These are phyloP conservation scores for Serendipita vermifera DNA, from an alignment of 768 basidiomycete genomes.

Conservation along the genomic window DNA sequence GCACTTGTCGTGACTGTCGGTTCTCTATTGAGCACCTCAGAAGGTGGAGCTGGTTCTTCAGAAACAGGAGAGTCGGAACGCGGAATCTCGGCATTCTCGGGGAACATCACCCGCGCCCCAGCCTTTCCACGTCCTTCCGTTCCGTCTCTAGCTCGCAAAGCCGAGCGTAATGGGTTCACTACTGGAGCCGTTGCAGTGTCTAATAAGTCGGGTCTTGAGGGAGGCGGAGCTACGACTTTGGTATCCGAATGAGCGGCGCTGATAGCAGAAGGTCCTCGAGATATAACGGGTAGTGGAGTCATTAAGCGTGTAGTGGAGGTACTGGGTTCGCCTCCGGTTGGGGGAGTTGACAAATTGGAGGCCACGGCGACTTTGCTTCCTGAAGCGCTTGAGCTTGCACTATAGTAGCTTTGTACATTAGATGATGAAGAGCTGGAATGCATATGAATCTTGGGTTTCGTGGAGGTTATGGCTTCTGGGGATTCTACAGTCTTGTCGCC, in stretches of 20 bases:
- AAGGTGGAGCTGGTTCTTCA: constrained; percentile 39
- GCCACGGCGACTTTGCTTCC: background rate
- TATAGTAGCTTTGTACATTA: background rate
- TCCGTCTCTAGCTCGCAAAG: background rate
- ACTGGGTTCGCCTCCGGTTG: too few species aligned
- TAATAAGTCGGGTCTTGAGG: background rate
- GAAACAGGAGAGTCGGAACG: constrained; percentile 15
- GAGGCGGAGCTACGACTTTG: background rate
- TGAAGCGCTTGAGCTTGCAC: background rate
- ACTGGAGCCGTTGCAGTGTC: constrained; percentile 5
- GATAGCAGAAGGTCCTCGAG: too few species aligned
- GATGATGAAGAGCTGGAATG: background rate
- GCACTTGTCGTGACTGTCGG: constrained; percentile 52
- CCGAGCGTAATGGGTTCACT: background rate
- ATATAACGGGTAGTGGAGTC: too few species aligned
- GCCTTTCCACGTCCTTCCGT: constrained; percentile 19
- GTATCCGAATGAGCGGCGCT: background rate
- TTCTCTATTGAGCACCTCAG: constrained; percentile 51
- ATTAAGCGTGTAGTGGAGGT: too few species aligned
- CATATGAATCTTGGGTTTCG: too few species aligned
- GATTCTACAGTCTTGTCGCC: too few species aligned
- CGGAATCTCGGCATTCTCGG: background rate
- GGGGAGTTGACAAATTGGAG: background rate
- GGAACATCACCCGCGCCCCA: constrained; percentile 19
- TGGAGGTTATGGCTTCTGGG: too few species aligned